Percentiles rank a stretch among this genome's conserved stretches.
phyloP scores from a whole-genome alignment of 2,329 filamentous ascomycete genomes.

The Alternaria triticimaculans region DNA sequence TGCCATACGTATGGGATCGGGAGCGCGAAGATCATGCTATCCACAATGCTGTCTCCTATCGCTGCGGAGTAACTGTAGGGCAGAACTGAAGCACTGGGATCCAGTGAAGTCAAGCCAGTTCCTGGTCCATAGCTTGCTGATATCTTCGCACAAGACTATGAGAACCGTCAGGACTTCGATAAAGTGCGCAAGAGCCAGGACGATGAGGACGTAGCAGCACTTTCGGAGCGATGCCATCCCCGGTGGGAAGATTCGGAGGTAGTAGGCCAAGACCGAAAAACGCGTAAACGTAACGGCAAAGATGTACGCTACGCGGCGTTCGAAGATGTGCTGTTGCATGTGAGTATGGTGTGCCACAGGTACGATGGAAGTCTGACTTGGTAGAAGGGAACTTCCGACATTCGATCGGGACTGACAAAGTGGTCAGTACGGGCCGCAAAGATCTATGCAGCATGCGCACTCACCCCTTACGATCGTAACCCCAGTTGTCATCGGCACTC shows the following conservation, averaged over 20 bases:
- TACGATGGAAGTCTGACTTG: constrained; percentile 7
- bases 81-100: constrained; percentile 33
- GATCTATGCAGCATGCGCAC: not conserved
- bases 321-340: constrained; percentile 30
- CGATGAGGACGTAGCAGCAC: constrained; percentile 26
- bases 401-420: constrained; percentile 22
- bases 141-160: constrained; percentile 29
- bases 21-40: constrained; percentile 35
- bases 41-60: constrained; percentile 34
- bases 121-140: constrained; percentile 31
- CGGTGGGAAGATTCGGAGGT: constrained; percentile 46
- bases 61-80: constrained; percentile 35
- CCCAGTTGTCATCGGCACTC: constrained; percentile 32
- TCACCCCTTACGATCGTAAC: constrained; percentile 34
- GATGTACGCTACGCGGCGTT: constrained; percentile 45
- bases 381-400: constrained; percentile 31
- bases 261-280: constrained; percentile 45
- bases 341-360: not conserved
- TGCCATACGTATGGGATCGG: constrained; percentile 35
- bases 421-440: not conserved
- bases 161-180: constrained; percentile 32
- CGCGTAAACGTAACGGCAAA: constrained; percentile 42
- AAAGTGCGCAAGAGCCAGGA: constrained; percentile 26
- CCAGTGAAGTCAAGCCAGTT: constrained; percentile 29
- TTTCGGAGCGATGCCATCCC: constrained; percentile 22